These are phyloP conservation scores for Begonia peltatifolia DNA, from an alignment of 306 rosid genomes.

Conservation along the genomic window DNA sequence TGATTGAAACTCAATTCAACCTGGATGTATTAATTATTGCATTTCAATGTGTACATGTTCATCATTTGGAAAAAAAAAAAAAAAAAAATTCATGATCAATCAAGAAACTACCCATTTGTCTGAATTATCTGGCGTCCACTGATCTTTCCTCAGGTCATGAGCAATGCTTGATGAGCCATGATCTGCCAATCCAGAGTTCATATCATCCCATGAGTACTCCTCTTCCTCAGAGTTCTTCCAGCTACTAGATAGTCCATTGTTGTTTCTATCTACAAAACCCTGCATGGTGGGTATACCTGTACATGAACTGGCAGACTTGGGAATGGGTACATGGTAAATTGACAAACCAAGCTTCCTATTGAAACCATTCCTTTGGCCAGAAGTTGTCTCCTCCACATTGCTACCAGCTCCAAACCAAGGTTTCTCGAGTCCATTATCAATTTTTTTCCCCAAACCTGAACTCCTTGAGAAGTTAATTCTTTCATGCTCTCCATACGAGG, in stretches of 20 bases:
- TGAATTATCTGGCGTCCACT: slow-evolving; percentile 44
- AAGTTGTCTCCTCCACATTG: slow-evolving; percentile 25
- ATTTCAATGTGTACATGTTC: too few relatives aligned
- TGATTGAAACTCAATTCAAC: too few relatives aligned
- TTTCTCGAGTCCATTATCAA: slow-evolving; percentile 45
- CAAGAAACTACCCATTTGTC: slow-evolving; percentile 51
- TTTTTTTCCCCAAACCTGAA: slow-evolving; percentile 27
- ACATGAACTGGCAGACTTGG: slow-evolving; percentile 39
- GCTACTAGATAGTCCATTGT: slow-evolving; percentile 36
- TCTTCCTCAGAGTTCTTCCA: slow-evolving; percentile 95
- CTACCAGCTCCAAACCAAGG: slow-evolving; percentile 37
- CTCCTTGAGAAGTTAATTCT: slow-evolving; percentile 38
- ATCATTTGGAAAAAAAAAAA: too few relatives aligned
- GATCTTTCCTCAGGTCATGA: slow-evolving; percentile 29
- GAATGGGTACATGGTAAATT: slow-evolving; percentile 30
- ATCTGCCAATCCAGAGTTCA: slow-evolving; percentile 38
- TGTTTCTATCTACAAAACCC: slow-evolving; percentile 19
- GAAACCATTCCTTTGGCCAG: slow-evolving; percentile 64
- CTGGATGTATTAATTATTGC: too few relatives aligned
- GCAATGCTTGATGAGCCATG: slow-evolving; percentile 28
- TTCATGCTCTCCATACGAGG: slow-evolving; percentile 39
- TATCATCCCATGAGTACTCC: slow-evolving; percentile 77
- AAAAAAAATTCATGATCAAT: too few relatives aligned
- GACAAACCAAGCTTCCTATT: slow-evolving; percentile 30
- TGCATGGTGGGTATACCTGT: slow-evolving; percentile 29